A percentile compares a stretch with the other conserved stretches of the same genome.
Conservation (phyloP, 129 eudicot genomes). For the Silybum marianum region DNA sequence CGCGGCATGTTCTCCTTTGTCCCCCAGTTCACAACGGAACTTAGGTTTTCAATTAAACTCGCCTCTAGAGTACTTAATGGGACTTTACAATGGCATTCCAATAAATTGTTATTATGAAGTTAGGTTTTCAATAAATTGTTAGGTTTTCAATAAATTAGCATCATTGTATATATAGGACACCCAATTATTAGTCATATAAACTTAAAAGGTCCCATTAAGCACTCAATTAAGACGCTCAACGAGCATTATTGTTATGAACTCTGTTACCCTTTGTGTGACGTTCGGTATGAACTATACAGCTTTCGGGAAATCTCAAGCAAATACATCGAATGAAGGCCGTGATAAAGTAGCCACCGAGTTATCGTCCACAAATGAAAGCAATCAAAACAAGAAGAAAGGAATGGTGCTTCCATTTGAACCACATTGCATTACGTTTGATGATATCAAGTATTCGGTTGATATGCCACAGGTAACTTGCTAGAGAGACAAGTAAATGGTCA, state of each 20-base stretch:
- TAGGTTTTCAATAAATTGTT: too few relatives aligned
- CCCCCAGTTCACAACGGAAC: too few relatives aligned
- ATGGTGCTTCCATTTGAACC: conserved; percentile 94
- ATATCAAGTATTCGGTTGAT: conserved; percentile 75
- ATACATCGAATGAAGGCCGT: conserved; percentile 30
- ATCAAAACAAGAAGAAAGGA: conserved; percentile 55
- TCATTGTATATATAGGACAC: background rate
- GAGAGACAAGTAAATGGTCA: background rate
- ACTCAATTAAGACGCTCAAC: background rate
- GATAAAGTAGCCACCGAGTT: conserved; percentile 27
- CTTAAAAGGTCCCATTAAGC: background rate
- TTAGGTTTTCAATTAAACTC: too few relatives aligned
- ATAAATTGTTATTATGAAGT: too few relatives aligned
- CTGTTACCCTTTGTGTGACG: background rate
- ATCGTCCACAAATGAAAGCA: conserved; percentile 23
- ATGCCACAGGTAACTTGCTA: conserved; percentile 66
- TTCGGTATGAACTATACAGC: conserved; percentile 41
- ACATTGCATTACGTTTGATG: conserved; percentile 70
- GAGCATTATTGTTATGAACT: background rate
- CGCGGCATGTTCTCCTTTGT: too few relatives aligned
- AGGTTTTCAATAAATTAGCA: too few relatives aligned
- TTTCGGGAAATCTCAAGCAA: conserved; percentile 52
- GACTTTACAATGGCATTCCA: too few relatives aligned
- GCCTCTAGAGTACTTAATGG: too few relatives aligned
- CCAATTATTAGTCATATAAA: background rate